Base-by-base conservation (phyloP, 2,329 filamentous ascomycete genomes). In the Colletotrichum coccodes region DNA sequence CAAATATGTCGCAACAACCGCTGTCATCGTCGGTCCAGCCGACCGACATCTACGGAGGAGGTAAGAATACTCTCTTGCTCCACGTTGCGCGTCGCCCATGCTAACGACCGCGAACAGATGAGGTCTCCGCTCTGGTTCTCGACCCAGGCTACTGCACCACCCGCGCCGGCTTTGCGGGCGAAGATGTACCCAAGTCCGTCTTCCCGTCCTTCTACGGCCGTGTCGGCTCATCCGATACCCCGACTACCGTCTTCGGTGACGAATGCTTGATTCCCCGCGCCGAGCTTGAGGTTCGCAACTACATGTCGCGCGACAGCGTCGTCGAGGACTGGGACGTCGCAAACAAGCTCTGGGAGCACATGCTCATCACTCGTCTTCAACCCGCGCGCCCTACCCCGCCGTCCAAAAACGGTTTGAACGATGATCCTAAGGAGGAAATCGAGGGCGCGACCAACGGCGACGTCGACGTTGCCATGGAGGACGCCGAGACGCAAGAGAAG, bases 241-340 rank as follows among this genome's bases (percentile, higher is more conserved):
- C 87, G 57, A 83, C 82, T 74, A 85, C 90, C 64, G 85, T 96
- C 68, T 98, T 95, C 76, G 96, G 96, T 82, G 97, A 99, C 79
- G 95, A 98, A 80, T 91, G 92, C 72, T 91, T 98, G 76, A 90
- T 93, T 52, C 93, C 95, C 16, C 89, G 91, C 71, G 85, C 88
- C 61, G 88, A 91, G 70, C 87, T 97, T 73, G 93, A 97, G 73
- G 91, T 98, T 72, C 90, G 92, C 80, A 98, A 98, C 82, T 96
- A 97, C 73, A 97, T 97, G 89, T 91, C 91, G 76, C 88, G 89
- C 75, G 95, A 98, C 75, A 94, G 94, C 76, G 89, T 95, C 58
- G 96, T 99, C 54, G 94, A 98, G 79, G 95, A 99, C 80, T 99
- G 96, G 96, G 96, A 99, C 72, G 91, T 91, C 56, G 95, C 95